Base-by-base conservation (phyloP, 164 flowering plant genomes). In the Vitis labrusca region DNA sequence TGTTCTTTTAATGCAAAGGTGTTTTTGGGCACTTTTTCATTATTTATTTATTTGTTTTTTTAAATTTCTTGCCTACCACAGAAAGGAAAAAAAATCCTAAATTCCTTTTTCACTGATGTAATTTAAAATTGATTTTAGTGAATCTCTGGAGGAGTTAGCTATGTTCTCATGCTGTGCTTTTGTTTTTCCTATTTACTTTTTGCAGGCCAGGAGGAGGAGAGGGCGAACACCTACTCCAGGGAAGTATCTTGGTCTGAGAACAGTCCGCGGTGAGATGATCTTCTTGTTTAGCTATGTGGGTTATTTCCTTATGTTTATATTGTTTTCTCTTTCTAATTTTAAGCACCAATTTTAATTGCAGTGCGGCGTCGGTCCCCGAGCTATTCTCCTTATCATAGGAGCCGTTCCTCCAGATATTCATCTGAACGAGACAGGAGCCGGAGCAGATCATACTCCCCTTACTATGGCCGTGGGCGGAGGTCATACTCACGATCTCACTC, bases 181-280 rank as follows among this genome's bases (percentile, higher is more conserved):
- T 27, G 10, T 14, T 1, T 37, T 37, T 37, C 2, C 5, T 37
- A 37, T 37, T 37, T 37, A 37, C 44, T 37, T 37, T 2, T 27
- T 71, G 29, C 78, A 90, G 94, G 94, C 96, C 16, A 88, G 79
- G 56, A 83, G 97, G 74, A 60, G 87, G 8, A 85, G 97, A 65
- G 98, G 99, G 0, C 80, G 96, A 15, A 93, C 98, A 17, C 98
- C 97, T 9, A 95, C 99, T 32, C 98, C 96, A 9, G 97, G 98
- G 65, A 79, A 80, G 69, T 95, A 93, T 65, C 89, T 95, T 63
- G 98, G 96, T 50, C 54, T 87, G 79, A 89, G 74, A 73, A 79
- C 83, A 6, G 57, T 73, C 29, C 82, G 72, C n/a, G 89, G 99
- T 91, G 74, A 61, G 85, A 44, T 73, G 19, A 2, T 12, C 55